Evolutionary conservation across 768 basidiomycete species (phyloP).

Genomic region (Auricularia auricula-judae): DNA sequence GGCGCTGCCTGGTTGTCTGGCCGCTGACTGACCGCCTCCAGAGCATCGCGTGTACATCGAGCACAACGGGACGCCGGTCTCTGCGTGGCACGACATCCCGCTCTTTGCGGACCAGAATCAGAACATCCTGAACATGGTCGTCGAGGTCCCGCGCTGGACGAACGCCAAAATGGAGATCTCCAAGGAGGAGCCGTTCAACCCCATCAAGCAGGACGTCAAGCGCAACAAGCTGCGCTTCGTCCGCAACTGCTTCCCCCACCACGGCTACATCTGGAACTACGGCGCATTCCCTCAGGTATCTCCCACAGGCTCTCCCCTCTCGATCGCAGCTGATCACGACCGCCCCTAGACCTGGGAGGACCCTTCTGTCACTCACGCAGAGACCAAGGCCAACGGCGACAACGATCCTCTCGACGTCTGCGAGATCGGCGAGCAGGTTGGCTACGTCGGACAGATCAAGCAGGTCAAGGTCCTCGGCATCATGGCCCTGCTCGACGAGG

Average conservation of each 20-base stretch:
- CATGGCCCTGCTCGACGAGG: constrained; percentile 98
- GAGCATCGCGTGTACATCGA: constrained; percentile 95
- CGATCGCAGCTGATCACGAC: neutral
- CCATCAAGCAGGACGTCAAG: constrained; percentile 99
- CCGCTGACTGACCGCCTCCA: constrained; percentile 19
- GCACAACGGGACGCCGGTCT: constrained; percentile 73
- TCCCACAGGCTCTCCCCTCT: constrained; percentile 13
- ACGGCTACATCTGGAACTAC: constrained; percentile 99
- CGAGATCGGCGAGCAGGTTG: constrained; percentile 98
- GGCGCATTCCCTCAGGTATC: constrained; percentile 93
- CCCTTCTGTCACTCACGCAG: constrained; percentile 71
- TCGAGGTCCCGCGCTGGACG: constrained; percentile 98
- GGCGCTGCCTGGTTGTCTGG: constrained; percentile 5
- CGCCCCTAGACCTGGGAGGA: constrained; percentile 89
- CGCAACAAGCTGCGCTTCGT: constrained; percentile 93
- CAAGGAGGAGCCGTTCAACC: constrained; percentile 98
- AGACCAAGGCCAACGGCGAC: constrained; percentile 98
- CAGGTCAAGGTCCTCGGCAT: constrained; percentile 99
- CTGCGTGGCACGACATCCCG: constrained; percentile 92
- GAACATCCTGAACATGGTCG: constrained; percentile 97
- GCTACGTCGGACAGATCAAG: constrained; percentile 94
- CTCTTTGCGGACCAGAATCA: constrained; percentile 94
- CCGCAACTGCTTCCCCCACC: constrained; percentile 99
- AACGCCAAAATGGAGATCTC: constrained; percentile 99
- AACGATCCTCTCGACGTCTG: constrained; percentile 99